These are phyloP conservation scores for Symmetrospora coprosmae DNA, from an alignment of 768 basidiomycete species.

Conservation along the genomic window DNA sequence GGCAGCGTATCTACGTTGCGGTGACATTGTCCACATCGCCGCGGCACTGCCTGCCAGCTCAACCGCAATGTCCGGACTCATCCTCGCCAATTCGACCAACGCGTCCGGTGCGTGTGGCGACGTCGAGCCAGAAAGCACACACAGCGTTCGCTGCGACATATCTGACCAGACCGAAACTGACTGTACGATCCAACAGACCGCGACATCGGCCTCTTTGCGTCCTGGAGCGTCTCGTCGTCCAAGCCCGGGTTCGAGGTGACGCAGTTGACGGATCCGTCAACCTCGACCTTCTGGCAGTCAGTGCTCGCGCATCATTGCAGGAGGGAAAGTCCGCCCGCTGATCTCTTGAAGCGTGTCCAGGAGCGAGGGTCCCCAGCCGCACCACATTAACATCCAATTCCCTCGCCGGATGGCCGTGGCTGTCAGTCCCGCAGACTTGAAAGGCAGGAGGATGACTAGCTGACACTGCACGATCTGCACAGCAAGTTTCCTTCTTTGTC, in stretches of 20 bases:
- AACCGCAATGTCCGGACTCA: not conserved
- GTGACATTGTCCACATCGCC: no score
- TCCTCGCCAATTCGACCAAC: slow-evolving; percentile 8
- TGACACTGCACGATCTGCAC: not conserved
- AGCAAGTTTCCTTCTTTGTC: slow-evolving; percentile 79
- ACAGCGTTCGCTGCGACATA: no score
- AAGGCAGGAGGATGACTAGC: not conserved
- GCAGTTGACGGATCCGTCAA: slow-evolving; percentile 64
- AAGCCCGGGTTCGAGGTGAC: slow-evolving; percentile 95
- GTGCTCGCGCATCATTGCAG: slow-evolving; percentile 41
- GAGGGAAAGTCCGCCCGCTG: no score
- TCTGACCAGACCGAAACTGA: not conserved
- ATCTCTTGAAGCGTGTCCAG: no score
- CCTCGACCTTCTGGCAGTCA: slow-evolving; percentile 93
- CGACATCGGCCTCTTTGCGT: slow-evolving; percentile 61
- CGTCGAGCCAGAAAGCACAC: not conserved
- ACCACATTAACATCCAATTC: slow-evolving; percentile 88
- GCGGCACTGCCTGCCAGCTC: no score
- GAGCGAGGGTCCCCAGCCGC: slow-evolving; percentile 85
- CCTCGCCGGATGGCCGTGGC: slow-evolving; percentile 76
- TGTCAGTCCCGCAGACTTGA: slow-evolving; percentile 41
- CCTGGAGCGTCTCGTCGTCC: slow-evolving; percentile 90
- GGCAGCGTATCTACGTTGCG: no score
- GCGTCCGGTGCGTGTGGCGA: not conserved
- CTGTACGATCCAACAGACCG: slow-evolving; percentile 14